Conservation (phyloP, 352 stramenopile species). For the Pythium brachiatum region DNA sequence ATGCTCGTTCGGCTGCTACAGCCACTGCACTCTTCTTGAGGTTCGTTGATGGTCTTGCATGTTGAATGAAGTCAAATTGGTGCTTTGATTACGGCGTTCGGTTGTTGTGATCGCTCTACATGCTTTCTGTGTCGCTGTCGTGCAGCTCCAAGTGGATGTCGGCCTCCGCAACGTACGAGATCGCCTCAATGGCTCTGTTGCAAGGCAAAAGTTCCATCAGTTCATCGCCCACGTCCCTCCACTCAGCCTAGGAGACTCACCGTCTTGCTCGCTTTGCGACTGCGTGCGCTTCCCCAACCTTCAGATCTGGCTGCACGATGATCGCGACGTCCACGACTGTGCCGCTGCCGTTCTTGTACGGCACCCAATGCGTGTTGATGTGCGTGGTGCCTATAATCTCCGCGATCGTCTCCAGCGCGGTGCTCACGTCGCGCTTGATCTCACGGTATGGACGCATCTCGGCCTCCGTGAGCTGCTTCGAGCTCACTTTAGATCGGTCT, state of each 20-base stretch:
- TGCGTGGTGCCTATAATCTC: constrained; percentile 74
- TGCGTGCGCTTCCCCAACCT: constrained; percentile 66
- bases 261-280: constrained; percentile 72
- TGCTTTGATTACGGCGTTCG: neutral
- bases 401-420: constrained; percentile 56
- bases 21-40: neutral
- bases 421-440: constrained; percentile 68
- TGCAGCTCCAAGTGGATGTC: constrained; percentile 83
- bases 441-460: constrained; percentile 74
- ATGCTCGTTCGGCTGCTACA: no score
- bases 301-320: constrained; percentile 68
- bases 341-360: constrained; percentile 52
- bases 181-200: constrained; percentile 72
- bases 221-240: neutral
- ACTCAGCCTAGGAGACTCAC: constrained; percentile 29
- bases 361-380: constrained; percentile 81
- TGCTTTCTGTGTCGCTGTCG: constrained; percentile 17
- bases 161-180: constrained; percentile 73
- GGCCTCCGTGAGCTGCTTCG: constrained; percentile 40
- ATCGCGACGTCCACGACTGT: constrained; percentile 80
- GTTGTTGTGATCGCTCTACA: neutral
- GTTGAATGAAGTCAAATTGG: neutral
- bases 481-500: constrained; percentile 22
- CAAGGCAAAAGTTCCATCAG: neutral
- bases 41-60: no score